Percentiles rank a stretch among this genome's conserved stretches.
phyloP scores from a whole-genome alignment of 2,329 filamentous ascomycete genomes.

The Neurospora sp. region DNA sequence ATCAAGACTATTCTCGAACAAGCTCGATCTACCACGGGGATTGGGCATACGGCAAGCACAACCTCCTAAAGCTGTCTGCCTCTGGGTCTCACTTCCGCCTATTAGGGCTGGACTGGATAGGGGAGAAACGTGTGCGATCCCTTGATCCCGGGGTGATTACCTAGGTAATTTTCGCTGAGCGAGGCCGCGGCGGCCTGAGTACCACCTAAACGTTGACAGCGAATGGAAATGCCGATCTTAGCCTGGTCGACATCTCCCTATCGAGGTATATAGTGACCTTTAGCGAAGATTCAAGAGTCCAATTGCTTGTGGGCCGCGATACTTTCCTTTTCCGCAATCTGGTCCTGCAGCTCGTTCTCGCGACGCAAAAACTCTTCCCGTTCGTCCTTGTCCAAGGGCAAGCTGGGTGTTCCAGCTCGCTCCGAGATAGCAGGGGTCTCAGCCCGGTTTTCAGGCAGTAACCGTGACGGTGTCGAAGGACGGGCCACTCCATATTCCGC shows the following conservation, averaged over 20 bases:
- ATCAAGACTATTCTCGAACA: neutral
- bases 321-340: slow-evolving; percentile 85
- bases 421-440: slow-evolving; percentile 63
- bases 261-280: neutral
- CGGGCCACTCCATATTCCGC: slow-evolving; percentile 21
- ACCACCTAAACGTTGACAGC: neutral
- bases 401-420: slow-evolving; percentile 73
- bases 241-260: neutral
- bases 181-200: neutral
- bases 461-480: slow-evolving; percentile 42
- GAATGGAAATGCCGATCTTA: neutral
- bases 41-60: neutral
- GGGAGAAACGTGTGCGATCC: neutral
- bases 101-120: neutral
- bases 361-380: slow-evolving; percentile 89
- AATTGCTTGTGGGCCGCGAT: slow-evolving; percentile 40
- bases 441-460: slow-evolving; percentile 42
- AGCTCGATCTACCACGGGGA: neutral
- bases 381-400: slow-evolving; percentile 90
- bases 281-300: neutral
- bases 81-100: neutral
- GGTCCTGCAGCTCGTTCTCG: slow-evolving; percentile 95
- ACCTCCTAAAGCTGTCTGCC: neutral
- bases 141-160: neutral
- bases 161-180: neutral